Evolutionary conservation across 257 asterid species (phyloP).

Genomic region (Euphrasia confusa): DNA sequence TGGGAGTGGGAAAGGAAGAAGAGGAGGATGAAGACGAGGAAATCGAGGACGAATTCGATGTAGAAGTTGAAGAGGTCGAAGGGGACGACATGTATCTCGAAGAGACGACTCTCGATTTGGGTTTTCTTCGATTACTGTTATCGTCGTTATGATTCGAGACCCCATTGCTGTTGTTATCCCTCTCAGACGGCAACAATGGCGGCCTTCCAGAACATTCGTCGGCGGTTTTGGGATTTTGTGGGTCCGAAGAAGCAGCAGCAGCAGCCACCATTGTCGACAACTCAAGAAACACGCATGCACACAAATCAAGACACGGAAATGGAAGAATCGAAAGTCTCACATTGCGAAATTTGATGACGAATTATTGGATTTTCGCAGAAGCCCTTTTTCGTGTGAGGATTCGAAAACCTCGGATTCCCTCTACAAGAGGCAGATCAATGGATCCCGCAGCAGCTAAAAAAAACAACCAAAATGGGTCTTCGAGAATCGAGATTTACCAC

Average conservation of each 20-base stretch:
- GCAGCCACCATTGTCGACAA: conserved; percentile 75
- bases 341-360: conserved; percentile 35
- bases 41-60: conserved; percentile 69
- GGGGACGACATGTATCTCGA: conserved; percentile 98
- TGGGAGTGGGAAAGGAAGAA: conserved; percentile 52
- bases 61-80: conserved; percentile 33
- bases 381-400: conserved; percentile 30
- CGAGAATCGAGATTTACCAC: conserved; percentile 36
- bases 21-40: conserved; percentile 56
- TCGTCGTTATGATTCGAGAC: conserved; percentile 17
- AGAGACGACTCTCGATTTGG: conserved; percentile 71
- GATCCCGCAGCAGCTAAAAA: conserved; percentile 45
- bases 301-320: neutral
- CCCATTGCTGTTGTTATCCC: conserved; percentile 42
- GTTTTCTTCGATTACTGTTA: conserved; percentile 43
- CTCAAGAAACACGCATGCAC: conserved; percentile 5
- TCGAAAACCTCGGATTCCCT: conserved; percentile 12
- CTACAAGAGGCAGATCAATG: conserved; percentile 50
- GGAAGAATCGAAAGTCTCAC: conserved; percentile 39
- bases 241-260: conserved; percentile 60
- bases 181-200: conserved; percentile 83
- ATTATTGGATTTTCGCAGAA: conserved; percentile 32
- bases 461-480: conserved; percentile 25
- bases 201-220: conserved; percentile 48
- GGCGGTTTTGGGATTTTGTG: conserved; percentile 44